Evolutionary conservation across 768 basidiomycete species (phyloP).

Genomic region (Tulasnella calospora): DNA sequence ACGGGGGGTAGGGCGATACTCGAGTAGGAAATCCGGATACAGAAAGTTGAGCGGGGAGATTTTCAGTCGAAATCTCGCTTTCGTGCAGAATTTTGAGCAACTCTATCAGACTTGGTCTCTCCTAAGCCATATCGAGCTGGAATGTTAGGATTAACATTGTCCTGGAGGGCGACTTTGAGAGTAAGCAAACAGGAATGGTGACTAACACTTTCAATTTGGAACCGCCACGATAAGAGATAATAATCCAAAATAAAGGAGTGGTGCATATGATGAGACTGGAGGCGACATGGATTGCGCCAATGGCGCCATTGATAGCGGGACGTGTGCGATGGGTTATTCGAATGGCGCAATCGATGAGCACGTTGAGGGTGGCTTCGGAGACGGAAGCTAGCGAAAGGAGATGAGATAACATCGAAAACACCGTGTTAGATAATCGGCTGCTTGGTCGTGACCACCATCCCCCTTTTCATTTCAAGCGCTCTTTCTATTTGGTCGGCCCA

Average conservation of each 20-base stretch:
- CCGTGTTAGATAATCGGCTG: background rate
- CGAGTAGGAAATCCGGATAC: background rate
- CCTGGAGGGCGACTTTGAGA: background rate
- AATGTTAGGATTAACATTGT: background rate
- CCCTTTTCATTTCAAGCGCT: background rate
- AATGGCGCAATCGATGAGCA: background rate
- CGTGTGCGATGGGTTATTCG: background rate
- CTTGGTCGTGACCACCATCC: background rate
- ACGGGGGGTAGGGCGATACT: background rate
- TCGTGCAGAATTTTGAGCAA: background rate
- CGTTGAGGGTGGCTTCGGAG: background rate
- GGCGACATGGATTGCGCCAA: background rate
- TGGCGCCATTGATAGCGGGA: background rate
- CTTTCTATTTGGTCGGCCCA: background rate
- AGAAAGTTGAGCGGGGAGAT: background rate
- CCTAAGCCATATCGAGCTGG: background rate
- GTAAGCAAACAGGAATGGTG: background rate
- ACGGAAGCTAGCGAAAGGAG: background rate
- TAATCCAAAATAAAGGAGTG: background rate
- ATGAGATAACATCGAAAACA: background rate
- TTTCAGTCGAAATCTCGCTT: background rate
- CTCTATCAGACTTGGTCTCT: background rate
- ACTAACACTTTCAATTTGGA: background rate
- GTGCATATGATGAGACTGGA: background rate
- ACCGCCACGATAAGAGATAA: background rate